phyloP scores from a whole-genome alignment of 305 asterid species.

The Caryopteris hybrid region DNA sequence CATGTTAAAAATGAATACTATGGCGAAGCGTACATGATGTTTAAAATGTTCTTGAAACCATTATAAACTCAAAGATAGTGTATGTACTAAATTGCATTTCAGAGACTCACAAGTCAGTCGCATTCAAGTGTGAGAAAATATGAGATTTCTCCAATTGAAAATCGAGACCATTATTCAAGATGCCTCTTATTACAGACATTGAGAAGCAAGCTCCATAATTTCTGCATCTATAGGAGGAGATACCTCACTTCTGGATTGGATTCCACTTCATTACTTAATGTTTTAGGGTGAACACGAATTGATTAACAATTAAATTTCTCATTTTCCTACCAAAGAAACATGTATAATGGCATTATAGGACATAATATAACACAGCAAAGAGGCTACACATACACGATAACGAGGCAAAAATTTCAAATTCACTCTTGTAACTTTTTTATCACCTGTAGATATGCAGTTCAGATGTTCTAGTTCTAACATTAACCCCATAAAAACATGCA shows the following conservation, averaged over 20 bases:
- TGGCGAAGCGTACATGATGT: neutral
- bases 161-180: neutral
- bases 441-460: neutral
- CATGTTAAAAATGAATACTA: no score
- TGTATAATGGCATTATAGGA: neutral
- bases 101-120: neutral
- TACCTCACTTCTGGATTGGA: neutral
- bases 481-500: neutral
- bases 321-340: neutral
- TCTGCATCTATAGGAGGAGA: neutral
- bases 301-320: neutral
- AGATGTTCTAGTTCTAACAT: neutral
- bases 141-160: neutral
- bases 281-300: neutral
- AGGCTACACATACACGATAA: neutral
- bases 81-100: neutral
- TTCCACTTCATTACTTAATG: neutral
- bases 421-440: neutral
- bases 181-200: neutral
- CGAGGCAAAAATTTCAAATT: neutral
- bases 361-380: neutral
- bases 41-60: neutral
- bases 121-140: no score
- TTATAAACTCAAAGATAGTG: neutral
- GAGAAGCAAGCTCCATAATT: neutral